These are phyloP conservation scores for Lippia alba DNA, from an alignment of 305 asterid genomes.

Conservation along the genomic window DNA sequence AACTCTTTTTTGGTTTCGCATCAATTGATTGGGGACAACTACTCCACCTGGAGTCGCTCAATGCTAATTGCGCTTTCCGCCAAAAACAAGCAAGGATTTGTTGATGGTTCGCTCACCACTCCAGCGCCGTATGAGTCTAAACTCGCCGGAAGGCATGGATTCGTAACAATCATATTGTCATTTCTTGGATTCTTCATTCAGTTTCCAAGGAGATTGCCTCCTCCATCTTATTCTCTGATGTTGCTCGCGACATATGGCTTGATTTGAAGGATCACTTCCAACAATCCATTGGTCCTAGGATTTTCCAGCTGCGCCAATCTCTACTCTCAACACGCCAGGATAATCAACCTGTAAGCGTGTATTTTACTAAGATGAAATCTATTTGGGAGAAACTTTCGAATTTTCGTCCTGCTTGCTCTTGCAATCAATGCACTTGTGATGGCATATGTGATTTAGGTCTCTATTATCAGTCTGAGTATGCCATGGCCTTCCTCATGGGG, in stretches of 20 bases:
- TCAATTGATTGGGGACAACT: no score
- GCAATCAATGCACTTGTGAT: no score
- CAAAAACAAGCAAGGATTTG: no score
- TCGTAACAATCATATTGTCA: background rate
- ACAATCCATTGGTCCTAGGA: background rate
- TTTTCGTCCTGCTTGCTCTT: no score
- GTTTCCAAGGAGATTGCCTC: background rate
- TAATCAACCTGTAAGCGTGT: background rate
- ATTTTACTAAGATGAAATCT: background rate
- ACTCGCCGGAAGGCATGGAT: background rate
- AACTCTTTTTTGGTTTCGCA: no score
- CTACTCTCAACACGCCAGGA: background rate
- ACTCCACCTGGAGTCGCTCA: no score
- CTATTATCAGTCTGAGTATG: no score
- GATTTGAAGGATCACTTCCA: background rate
- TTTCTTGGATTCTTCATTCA: background rate
- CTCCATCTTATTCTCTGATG: background rate
- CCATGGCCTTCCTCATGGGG: no score
- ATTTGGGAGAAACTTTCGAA: background rate
- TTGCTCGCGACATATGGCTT: background rate
- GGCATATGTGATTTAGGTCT: no score
- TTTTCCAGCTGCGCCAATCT: background rate
- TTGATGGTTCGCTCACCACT: no score
- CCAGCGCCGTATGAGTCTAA: no score
- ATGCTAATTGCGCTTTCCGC: no score